Conservation (phyloP, 2,329 filamentous ascomycete genomes). For the Pseudogymnoascus verrucosus region DNA sequence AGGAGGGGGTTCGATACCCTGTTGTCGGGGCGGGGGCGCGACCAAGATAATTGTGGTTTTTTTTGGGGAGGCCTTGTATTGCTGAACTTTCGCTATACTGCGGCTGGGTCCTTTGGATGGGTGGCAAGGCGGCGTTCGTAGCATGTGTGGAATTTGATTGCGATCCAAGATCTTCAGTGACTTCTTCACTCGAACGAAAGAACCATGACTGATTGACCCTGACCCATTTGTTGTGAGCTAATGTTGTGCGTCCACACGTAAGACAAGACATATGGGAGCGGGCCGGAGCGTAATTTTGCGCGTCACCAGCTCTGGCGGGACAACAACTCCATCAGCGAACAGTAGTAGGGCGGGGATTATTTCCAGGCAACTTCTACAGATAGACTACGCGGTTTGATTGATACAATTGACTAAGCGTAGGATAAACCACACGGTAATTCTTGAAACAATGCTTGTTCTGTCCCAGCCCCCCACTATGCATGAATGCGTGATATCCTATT, state of each 20-base stretch:
- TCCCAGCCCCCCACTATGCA: not conserved
- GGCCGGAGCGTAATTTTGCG: not conserved
- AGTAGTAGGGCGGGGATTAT: not conserved
- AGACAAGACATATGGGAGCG: not conserved
- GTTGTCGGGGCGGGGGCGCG: not conserved
- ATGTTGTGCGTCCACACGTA: not conserved
- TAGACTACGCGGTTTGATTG: not conserved
- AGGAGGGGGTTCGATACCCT: not conserved
- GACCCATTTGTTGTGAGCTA: not conserved
- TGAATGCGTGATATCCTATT: not conserved
- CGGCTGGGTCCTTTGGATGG: not conserved
- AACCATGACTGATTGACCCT: not conserved
- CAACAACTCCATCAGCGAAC: not conserved
- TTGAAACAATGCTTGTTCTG: not conserved
- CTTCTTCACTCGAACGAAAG: not conserved
- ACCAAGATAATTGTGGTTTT: not conserved
- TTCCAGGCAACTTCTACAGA: not conserved
- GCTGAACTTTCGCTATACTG: slow-evolving; percentile 3
- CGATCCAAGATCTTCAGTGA: not conserved
- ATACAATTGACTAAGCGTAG: not conserved
- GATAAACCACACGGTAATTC: not conserved
- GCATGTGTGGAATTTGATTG: slow-evolving; percentile 2
- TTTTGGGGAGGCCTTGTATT: not conserved
- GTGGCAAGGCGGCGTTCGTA: not conserved
- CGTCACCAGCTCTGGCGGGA: not conserved